Evolutionary conservation across 2,329 filamentous ascomycete genomes (phyloP).

Genomic region (Beauveria caledonica): DNA sequence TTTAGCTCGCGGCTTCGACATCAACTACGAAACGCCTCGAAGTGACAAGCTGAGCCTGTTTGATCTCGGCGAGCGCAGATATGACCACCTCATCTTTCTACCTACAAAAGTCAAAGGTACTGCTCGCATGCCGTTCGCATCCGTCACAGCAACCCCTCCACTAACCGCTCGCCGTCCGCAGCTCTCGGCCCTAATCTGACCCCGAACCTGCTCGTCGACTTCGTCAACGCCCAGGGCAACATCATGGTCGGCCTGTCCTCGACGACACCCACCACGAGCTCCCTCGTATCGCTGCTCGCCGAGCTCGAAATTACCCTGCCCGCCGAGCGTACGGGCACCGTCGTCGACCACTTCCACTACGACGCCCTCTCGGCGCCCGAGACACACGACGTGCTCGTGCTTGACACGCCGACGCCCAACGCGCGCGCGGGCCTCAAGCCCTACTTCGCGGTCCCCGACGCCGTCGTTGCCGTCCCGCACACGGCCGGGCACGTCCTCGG

Average conservation of each 20-base stretch:
- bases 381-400: constrained; percentile 78
- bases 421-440: constrained; percentile 63
- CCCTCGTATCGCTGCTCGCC: constrained; percentile 68
- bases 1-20: constrained; percentile 71
- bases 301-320: constrained; percentile 89
- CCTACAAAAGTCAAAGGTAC: constrained; percentile 84
- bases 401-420: constrained; percentile 56
- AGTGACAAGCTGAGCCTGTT: constrained; percentile 71
- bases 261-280: constrained; percentile 58
- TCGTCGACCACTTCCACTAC: constrained; percentile 95
- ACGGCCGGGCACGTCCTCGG: constrained; percentile 77
- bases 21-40: constrained; percentile 78
- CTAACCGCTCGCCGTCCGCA: constrained; percentile 25
- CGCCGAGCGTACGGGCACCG: constrained; percentile 70
- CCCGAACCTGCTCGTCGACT: constrained; percentile 79
- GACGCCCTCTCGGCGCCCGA: constrained; percentile 69
- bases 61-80: constrained; percentile 75
- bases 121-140: background rate
- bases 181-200: constrained; percentile 83
- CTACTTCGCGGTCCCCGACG: constrained; percentile 54
- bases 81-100: constrained; percentile 85
- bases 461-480: constrained; percentile 70
- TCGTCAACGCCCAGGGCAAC: constrained; percentile 87
- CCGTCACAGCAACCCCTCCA: background rate
- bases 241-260: constrained; percentile 79